phyloP scores from a whole-genome alignment of 768 basidiomycete species.

The Pisolithus marmoratus region DNA sequence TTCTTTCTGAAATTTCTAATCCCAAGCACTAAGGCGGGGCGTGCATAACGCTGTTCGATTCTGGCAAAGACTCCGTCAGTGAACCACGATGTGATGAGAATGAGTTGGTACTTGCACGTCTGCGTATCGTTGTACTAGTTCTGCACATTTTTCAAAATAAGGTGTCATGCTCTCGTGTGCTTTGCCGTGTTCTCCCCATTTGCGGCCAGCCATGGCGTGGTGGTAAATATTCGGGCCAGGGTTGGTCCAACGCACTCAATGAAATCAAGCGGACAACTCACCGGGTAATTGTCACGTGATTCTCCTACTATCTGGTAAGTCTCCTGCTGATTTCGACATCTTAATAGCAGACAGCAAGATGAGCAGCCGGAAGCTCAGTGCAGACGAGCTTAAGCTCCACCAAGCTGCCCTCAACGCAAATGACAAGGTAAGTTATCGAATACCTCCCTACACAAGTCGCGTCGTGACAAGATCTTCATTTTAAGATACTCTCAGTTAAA shows the following conservation, averaged over 20 bases:
- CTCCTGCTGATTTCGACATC: not conserved
- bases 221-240: not conserved
- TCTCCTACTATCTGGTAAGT: not conserved
- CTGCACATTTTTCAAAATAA: conserved; percentile 26
- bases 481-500: conserved; percentile 44
- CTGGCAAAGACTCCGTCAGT: conserved; percentile 15
- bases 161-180: conserved; percentile 15
- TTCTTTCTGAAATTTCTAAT: conserved; percentile 17
- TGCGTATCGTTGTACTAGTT: conserved; percentile 24
- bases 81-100: not conserved
- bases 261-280: not conserved
- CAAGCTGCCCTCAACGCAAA: conserved; percentile 47
- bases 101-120: conserved; percentile 17
- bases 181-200: not conserved
- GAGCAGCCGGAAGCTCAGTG: conserved; percentile 57
- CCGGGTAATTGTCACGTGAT: not conserved
- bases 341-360: conserved; percentile 25
- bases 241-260: not conserved
- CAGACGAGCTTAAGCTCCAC: conserved; percentile 54
- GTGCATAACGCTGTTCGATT: conserved; percentile 40
- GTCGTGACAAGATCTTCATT: not conserved
- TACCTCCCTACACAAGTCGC: no score
- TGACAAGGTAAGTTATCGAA: conserved; percentile 37
- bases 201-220: conserved; percentile 11
- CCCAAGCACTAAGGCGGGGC: conserved; percentile 29